Conservation (phyloP, 208 protist genomes). For the Acanthamoeba lenticulata region DNA sequence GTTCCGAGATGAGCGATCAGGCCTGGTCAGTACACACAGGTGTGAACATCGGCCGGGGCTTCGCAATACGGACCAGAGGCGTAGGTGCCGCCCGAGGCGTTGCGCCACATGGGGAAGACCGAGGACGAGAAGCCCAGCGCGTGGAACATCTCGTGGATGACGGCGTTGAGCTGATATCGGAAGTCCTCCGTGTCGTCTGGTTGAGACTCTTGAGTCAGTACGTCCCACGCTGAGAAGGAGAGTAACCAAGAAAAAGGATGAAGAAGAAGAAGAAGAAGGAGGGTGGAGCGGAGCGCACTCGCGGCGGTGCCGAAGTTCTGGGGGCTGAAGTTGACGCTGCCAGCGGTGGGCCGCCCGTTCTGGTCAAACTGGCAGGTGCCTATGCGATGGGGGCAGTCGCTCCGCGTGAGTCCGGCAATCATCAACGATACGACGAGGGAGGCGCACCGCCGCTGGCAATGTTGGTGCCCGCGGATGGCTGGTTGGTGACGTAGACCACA, state of each 20-base stretch:
- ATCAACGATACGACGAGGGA: background rate
- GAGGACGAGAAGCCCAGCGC: slow-evolving; percentile 16
- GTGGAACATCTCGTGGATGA: slow-evolving; percentile 47
- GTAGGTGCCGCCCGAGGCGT: background rate
- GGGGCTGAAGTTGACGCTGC: background rate
- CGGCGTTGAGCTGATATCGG: slow-evolving; percentile 34
- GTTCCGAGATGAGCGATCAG: background rate
- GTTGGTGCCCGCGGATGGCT: background rate
- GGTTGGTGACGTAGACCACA: slow-evolving; percentile 25
- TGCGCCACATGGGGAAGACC: background rate
- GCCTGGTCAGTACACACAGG: background rate
- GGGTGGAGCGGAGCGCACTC: background rate
- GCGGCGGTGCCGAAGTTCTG: background rate
- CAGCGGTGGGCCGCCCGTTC: background rate
- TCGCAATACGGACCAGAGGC: background rate
- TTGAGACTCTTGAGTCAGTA: no score
- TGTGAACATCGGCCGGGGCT: background rate
- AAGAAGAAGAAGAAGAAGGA: background rate
- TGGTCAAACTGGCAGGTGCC: slow-evolving; percentile 7
- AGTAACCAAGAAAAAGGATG: no score
- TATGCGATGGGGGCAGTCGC: background rate
- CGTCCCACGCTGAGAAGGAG: no score
- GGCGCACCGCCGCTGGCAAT: background rate
- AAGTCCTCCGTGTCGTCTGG: background rate
- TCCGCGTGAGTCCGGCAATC: no score